Percentiles rank a stretch among this genome's conserved stretches.
Evolutionary conservation across 768 basidiomycete genomes (phyloP).

Genomic region (Russula earlei): DNA sequence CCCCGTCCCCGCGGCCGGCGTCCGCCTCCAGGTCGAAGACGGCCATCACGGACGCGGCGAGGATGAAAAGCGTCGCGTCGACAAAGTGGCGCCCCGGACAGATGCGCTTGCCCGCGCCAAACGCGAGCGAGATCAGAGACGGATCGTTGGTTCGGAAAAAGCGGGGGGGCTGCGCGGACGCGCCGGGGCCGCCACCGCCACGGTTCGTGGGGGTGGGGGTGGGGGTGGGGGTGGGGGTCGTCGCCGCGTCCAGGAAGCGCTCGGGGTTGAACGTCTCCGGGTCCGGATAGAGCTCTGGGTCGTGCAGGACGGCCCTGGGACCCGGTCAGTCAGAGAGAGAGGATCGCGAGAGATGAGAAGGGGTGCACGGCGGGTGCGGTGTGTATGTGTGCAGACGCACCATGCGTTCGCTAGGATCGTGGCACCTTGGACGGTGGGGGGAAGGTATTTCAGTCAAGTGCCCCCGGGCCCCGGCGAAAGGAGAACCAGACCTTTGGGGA

Average conservation of each 20-base stretch:
- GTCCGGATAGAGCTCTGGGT: constrained; percentile 24
- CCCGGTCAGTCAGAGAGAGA: too few relatives aligned
- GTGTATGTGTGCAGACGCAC: constrained; percentile 4
- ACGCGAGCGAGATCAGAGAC: not conserved
- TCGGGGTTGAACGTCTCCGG: constrained; percentile 25
- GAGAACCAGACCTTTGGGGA: constrained; percentile 22
- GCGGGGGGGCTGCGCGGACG: too few relatives aligned
- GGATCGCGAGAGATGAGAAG: too few relatives aligned
- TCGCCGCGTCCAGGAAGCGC: constrained; percentile 18
- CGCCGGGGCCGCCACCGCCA: too few relatives aligned
- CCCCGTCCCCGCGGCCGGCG: too few relatives aligned
- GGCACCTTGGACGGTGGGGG: not conserved
- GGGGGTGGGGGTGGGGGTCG: too few relatives aligned
- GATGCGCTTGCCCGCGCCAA: constrained; percentile 11
- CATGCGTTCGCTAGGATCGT: constrained; percentile 24
- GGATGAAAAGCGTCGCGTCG: constrained; percentile 14
- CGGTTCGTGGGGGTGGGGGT: too few relatives aligned
- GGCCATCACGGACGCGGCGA: constrained; percentile 10
- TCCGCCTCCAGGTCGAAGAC: not conserved
- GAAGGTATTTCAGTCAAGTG: not conserved
- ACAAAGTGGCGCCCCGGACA: constrained; percentile 21
- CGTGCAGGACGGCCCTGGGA: constrained; percentile 15
- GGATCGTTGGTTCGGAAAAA: not conserved
- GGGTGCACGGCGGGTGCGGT: too few relatives aligned
- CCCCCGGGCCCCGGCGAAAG: not conserved